Evolutionary conservation across 176 grass and related monocot species (phyloP).

Genomic region (Canna indica): DNA sequence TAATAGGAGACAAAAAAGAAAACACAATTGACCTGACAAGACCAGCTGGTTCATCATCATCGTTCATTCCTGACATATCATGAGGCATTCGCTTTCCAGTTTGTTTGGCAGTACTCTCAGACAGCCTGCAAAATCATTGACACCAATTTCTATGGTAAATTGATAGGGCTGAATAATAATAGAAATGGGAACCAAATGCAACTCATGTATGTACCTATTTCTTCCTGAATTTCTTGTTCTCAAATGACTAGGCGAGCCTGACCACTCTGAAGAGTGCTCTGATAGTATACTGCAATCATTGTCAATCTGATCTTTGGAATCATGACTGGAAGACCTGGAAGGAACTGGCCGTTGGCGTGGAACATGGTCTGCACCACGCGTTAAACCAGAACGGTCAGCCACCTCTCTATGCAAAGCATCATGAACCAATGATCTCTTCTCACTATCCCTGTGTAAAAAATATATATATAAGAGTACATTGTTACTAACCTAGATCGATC

Average conservation of each 20-base stretch:
- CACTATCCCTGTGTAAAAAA: slow-evolving; percentile 28
- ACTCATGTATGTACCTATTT: slow-evolving; percentile 27
- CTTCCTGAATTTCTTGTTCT: slow-evolving; percentile 10
- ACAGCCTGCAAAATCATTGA: slow-evolving; percentile 8
- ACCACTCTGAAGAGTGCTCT: slow-evolving; percentile 2
- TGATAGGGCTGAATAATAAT: neutral
- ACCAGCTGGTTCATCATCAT: slow-evolving; percentile 37
- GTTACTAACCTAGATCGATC: no score
- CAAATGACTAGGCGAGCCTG: slow-evolving; percentile 4
- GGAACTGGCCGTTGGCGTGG: slow-evolving; percentile 17
- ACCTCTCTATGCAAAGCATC: slow-evolving; percentile 23
- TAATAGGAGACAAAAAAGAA: slow-evolving; percentile 6
- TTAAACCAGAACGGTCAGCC: slow-evolving; percentile 15
- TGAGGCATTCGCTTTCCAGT: slow-evolving; percentile 29
- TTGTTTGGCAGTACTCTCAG: slow-evolving; percentile 40
- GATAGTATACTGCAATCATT: neutral
- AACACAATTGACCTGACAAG: slow-evolving; percentile 42
- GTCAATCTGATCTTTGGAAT: slow-evolving; percentile 9
- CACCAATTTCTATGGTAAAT: neutral
- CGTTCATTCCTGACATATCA: slow-evolving; percentile 35
- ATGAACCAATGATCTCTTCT: slow-evolving; percentile 27
- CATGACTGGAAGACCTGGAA: slow-evolving; percentile 25
- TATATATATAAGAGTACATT: no score
- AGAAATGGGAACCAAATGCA: neutral
- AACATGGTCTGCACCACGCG: slow-evolving; percentile 9